Base-by-base conservation (phyloP, 2,329 filamentous ascomycete species). In the Coniochaeta sp. region DNA sequence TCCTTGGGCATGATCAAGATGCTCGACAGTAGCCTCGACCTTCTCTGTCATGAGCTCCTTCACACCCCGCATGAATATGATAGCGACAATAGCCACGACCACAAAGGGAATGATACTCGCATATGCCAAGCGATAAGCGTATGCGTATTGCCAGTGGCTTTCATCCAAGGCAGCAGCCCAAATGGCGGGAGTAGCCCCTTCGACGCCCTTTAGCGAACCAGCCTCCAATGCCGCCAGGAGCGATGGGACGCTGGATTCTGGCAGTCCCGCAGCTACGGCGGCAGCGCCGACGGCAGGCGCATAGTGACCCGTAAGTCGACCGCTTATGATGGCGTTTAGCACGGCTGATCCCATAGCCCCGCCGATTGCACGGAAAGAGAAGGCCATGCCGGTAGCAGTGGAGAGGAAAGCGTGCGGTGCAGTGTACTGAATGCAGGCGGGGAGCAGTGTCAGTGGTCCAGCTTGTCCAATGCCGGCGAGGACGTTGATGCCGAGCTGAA, bases 291-390 rank as follows among this genome's bases (percentile, higher is more conserved):
- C 75, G 6, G 72, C 69, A 0, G 71, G 61, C 0, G 70, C 74
- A 60, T 79, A 80, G 56, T 75, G 71, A 6, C 70, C 68, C 1
- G 66, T 63, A 6, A 82, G 62, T 19, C 76, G 76, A n/a, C 76
- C 74, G 63, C 81, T 79, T 64, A 81, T 77, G 61, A 83, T 81
- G 17, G 79, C 77, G 63, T 81, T 73, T 1, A 83, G 70, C 3
- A 81, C 79, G 1, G 80, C 79, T 1, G 78, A 80, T 0, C 80
- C 80, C 59, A 82, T 81, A 0, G 80, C 79, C 19, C 80, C 80
- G 24, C 80, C 80, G 17, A 83, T 77, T 33, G 80, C 80, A 31
- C 80, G 73, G 3, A 79, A 79, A 0, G 79, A 81, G 66, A 82
- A 82, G 3, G 78, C 79, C 0, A 83, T 74, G 0, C 80, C 80